Base-by-base conservation (phyloP, 192 early-diverging fungal genomes). In the Backusella parvicylindrica region DNA sequence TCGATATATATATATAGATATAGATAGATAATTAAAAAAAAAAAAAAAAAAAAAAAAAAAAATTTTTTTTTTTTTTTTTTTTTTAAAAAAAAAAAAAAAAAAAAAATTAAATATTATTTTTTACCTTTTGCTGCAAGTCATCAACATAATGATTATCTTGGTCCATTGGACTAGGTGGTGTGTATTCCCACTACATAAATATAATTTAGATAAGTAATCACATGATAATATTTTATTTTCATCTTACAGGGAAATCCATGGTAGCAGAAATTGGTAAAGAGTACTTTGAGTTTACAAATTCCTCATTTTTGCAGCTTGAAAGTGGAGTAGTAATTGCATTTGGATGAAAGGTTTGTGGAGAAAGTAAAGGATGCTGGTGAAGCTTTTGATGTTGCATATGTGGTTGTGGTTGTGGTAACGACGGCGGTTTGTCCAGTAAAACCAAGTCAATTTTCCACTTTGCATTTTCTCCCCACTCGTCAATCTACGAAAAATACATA, bases 361-460 rank as follows among this genome's bases (percentile, higher is more conserved):
- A 70, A 16, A 40, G 38, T n/a, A 40, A 70, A 47, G 68, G 68
- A 32, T 71, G 70, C 18, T 53, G 33, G 8, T 32, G 13, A 15
- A 21, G 5, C 9, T 53, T 43, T 60, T 60, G 53, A 5, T 70
- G 68, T 32, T 70, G 47, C 21, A 28, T 60, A 28, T 26, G 9
- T 12, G 23, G 53, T 28, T 21, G 9, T 43, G 40, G 7, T 9
- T n/a, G n/a, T 49, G 40, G 43, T 47, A 47, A 47, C 16, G 43
- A 47, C 16, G 23, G 18, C n/a, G 76, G 70, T 60, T 77, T 65
- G 28, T 77, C 76, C n/a, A 77, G 36, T 38, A 77, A 65, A 36
- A 77, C 65, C n/a, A 77, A 64, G 43, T 77, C 76, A 33, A 77
- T 77, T 40, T 77, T 77, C 76, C 76, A 77, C 37, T 77, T 77